These are phyloP conservation scores for Prunus padus DNA, from an alignment of 306 rosid genomes.

Conservation along the genomic window DNA sequence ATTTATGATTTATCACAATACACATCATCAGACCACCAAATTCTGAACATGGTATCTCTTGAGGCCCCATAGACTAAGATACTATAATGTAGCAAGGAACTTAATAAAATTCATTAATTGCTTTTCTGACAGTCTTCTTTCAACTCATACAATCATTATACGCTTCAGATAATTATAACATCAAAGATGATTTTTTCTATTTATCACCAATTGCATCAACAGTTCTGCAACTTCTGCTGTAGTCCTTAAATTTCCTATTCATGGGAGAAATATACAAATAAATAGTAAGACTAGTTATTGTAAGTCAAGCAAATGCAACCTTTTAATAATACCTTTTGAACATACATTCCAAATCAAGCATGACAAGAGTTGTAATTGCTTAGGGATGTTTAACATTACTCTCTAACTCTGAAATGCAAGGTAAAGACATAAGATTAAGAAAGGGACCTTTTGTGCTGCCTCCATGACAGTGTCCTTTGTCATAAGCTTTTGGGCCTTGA, in stretches of 20 bases:
- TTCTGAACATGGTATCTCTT: not conserved
- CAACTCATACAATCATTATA: not conserved
- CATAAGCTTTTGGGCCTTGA: slow-evolving; percentile 77
- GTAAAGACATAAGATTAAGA: slow-evolving; percentile 18
- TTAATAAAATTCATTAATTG: not conserved
- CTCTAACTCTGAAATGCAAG: slow-evolving; percentile 8
- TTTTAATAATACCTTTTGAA: not conserved
- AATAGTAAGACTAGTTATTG: not conserved
- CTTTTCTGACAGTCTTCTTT: not conserved
- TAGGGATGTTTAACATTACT: not conserved
- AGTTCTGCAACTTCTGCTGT: not conserved
- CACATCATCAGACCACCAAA: not conserved
- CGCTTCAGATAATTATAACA: not conserved
- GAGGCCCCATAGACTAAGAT: not conserved
- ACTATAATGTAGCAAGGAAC: not conserved
- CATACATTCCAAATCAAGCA: not conserved
- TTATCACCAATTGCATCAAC: not conserved
- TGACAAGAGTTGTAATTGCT: not conserved
- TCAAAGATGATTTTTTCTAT: not conserved
- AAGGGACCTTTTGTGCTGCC: slow-evolving; percentile 68
- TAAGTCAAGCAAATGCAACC: not conserved
- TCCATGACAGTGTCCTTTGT: slow-evolving; percentile 71
- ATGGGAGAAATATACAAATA: not conserved
- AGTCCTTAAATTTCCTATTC: not conserved
- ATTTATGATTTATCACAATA: not conserved